Conservation (phyloP, 345 rosid species). For the Lenwebbia sp. region DNA sequence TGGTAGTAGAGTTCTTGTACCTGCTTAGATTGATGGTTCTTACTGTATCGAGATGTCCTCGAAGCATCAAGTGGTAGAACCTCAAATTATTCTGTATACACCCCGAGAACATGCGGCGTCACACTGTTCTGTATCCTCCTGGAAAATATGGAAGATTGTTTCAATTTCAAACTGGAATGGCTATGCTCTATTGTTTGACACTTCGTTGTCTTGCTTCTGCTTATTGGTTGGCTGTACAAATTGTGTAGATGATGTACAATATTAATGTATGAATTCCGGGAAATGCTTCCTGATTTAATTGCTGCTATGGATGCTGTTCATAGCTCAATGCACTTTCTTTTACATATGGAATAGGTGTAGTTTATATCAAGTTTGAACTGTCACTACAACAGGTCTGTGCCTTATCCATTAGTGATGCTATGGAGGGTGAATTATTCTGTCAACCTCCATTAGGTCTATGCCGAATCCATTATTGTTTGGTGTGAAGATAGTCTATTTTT, state of each 20-base stretch:
- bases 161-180: background rate
- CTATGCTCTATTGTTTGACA: background rate
- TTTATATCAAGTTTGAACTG: background rate
- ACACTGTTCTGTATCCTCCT: background rate
- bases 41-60: background rate
- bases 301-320: background rate
- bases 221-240: background rate
- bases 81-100: background rate
- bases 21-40: slow-evolving; percentile 21
- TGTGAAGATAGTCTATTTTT: background rate
- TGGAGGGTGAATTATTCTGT: background rate
- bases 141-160: background rate
- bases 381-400: background rate
- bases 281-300: background rate
- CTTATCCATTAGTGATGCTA: background rate
- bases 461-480: background rate
- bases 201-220: background rate
- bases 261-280: background rate
- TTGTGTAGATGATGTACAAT: background rate
- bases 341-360: background rate
- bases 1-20: slow-evolving; percentile 27
- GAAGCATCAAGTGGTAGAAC: background rate
- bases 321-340: background rate
- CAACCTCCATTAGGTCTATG: too few relatives aligned
- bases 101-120: background rate